A percentile compares a stretch with the other conserved stretches of the same genome.
Conservation (phyloP, 1,139 yeast species). For the Pichia sp. region DNA sequence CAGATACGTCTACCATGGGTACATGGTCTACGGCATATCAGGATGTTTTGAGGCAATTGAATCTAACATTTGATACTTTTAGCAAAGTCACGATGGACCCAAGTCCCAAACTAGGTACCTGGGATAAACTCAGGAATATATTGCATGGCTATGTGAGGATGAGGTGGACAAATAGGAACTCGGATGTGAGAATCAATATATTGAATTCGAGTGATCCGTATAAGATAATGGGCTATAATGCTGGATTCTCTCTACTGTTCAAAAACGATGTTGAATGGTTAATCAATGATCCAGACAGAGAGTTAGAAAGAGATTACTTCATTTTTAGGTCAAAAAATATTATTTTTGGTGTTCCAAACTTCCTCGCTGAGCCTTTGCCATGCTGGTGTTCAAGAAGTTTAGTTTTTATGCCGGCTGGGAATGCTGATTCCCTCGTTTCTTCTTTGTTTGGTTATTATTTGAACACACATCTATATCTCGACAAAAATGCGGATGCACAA, state of each 20-base stretch:
- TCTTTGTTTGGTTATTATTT: constrained; percentile 20
- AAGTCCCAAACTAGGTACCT: constrained; percentile 73
- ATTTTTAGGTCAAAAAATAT: constrained; percentile 60
- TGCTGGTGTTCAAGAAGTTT: constrained; percentile 52
- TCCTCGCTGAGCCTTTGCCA: constrained; percentile 48
- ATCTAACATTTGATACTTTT: constrained; percentile 75
- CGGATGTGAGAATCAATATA: constrained; percentile 51
- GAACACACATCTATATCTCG: constrained; percentile 14
- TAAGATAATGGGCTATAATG: constrained; percentile 52
- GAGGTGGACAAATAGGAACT: constrained; percentile 39
- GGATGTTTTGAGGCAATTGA: constrained; percentile 80
- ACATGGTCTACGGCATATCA: constrained; percentile 77
- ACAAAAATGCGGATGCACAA: constrained; percentile 1
- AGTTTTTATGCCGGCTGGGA: constrained; percentile 14
- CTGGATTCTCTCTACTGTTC: constrained; percentile 84
- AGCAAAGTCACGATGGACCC: constrained; percentile 80
- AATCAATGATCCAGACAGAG: constrained; percentile 44
- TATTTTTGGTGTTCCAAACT: constrained; percentile 64
- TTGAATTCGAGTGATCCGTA: constrained; percentile 79
- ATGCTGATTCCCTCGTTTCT: constrained; percentile 11
- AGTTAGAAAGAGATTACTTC: constrained; percentile 43
- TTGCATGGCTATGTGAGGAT: constrained; percentile 50
- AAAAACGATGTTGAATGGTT: constrained; percentile 52
- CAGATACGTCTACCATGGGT: constrained; percentile 57
- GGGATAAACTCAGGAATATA: constrained; percentile 63